Evolutionary conservation across 2,329 filamentous ascomycete genomes (phyloP).

Genomic region (Arthrobotrys sinensis): DNA sequence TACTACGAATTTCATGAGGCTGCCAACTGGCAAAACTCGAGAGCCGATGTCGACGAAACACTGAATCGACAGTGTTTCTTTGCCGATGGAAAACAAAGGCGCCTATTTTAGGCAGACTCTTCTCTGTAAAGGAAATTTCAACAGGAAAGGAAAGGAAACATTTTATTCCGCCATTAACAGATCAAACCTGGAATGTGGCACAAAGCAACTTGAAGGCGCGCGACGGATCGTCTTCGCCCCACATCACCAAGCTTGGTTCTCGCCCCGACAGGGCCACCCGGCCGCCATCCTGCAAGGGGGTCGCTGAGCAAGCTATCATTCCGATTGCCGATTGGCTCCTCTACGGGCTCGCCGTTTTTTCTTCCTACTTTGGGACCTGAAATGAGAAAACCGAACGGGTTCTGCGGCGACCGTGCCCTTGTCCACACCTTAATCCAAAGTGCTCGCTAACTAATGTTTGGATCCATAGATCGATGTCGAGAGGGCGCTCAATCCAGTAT

Average conservation of each 20-base stretch:
- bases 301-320: slow-evolving; percentile 18
- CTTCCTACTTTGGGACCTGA: slow-evolving; percentile 15
- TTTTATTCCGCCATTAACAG: neutral
- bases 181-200: slow-evolving; percentile 48
- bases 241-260: slow-evolving; percentile 29
- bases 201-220: slow-evolving; percentile 2
- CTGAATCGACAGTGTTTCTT: neutral
- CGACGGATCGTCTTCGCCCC: slow-evolving; percentile 13
- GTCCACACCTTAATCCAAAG: neutral
- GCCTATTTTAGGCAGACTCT: too few relatives aligned
- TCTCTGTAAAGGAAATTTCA: neutral
- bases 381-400: slow-evolving; percentile 36
- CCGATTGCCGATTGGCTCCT: slow-evolving; percentile 1
- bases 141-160: neutral
- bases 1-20: too few relatives aligned
- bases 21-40: too few relatives aligned
- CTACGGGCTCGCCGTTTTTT: slow-evolving; percentile 2
- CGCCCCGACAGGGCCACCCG: slow-evolving; percentile 31
- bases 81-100: too few relatives aligned
- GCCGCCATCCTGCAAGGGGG: slow-evolving; percentile 21
- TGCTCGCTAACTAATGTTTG: neutral
- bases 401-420: slow-evolving; percentile 18
- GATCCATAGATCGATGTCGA: too few relatives aligned
- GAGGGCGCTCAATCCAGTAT: too few relatives aligned
- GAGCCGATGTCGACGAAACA: too few relatives aligned